Percentiles rank a stretch among this genome's conserved stretches.
These are phyloP conservation scores for Lactarius sanguifluus DNA, from an alignment of 768 basidiomycete genomes.

Conservation along the genomic window DNA sequence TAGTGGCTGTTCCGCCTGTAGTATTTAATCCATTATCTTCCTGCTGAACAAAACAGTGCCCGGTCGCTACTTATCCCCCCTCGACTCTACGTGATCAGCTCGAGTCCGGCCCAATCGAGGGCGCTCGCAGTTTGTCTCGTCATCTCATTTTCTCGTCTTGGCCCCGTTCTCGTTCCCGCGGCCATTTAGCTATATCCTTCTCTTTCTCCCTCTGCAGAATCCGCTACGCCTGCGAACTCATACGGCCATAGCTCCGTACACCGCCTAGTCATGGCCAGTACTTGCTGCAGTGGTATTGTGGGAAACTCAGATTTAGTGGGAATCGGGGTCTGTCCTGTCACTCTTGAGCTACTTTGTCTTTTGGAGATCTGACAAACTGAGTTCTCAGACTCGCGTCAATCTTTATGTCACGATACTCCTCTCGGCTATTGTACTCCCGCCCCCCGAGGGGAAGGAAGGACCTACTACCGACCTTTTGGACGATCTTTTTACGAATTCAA, in stretches of 20 bases:
- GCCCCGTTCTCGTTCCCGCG: not conserved
- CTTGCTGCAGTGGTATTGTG: not conserved
- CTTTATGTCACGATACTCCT: not conserved
- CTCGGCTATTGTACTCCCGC: not conserved
- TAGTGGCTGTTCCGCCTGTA: not conserved
- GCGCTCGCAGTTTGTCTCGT: not conserved
- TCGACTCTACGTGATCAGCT: not conserved
- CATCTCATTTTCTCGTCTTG: not conserved
- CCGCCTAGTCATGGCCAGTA: not conserved
- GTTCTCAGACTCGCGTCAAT: not conserved
- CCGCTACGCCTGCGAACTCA: not conserved
- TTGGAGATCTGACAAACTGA: not conserved
- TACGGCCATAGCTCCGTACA: not conserved
- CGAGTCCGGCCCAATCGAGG: not conserved
- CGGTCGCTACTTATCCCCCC: not conserved
- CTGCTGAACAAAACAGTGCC: not conserved
- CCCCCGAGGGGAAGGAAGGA: not conserved
- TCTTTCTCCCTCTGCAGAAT: not conserved
- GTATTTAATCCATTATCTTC: not conserved
- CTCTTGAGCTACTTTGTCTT: not conserved
- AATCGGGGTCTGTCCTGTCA: not conserved
- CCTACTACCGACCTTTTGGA: not conserved
- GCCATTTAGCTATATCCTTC: not conserved
- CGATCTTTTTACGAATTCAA: not conserved
- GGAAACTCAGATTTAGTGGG: not conserved